Base-by-base conservation (phyloP, 2,329 filamentous ascomycete genomes). In the Parascedosporium putredinis region DNA sequence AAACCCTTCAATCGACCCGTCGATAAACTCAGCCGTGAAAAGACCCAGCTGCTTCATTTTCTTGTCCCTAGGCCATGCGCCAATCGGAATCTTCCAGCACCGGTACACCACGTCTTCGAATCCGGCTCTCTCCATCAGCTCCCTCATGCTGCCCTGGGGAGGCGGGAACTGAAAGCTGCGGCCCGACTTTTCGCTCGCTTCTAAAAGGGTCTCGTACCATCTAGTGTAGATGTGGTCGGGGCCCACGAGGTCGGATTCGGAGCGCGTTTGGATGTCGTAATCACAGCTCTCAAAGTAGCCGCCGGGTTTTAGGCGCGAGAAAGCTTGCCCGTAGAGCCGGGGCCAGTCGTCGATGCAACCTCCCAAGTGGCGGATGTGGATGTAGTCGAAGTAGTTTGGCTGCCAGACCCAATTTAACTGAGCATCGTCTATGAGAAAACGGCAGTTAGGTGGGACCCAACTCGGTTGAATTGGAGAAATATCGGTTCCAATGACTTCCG, bases 301-400 rank as follows among this genome's bases (percentile, higher is more conserved):
- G 3, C 64, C 62, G 1, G 61, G 61, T 54, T 73, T 73, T 18
- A 79, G 62, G 52, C 79, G 72, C 49, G 64, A 63, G 53, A 64
- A 76, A 1, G 71, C 62, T 51, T 78, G 74, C 10, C 61, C 60
- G 52, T 84, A 72, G 6, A 84, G 63, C 9, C 70, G 63, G 18
- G 68, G 66, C 66, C 79, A 84, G 55, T 80, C 72, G 1, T 67
- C 62, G 54, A 83, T 74, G 45, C 73, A 71, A 18, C 81, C 81
- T 2, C 70, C 67, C 64, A 85, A 70, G 56, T 78, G 59, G 6
- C 76, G 71, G 2, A 76, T 71, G 61, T 83, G 80, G 51, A 84
- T 72, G 52, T 75, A 75, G 61, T 83, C 79, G 56, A 82, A 72
- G 55, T 70, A 58, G 38, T 70, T 58, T 3, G 62, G 57, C 8